These are phyloP conservation scores for Alternaria infectoria DNA, from an alignment of 2,329 filamentous ascomycete genomes.

Conservation along the genomic window DNA sequence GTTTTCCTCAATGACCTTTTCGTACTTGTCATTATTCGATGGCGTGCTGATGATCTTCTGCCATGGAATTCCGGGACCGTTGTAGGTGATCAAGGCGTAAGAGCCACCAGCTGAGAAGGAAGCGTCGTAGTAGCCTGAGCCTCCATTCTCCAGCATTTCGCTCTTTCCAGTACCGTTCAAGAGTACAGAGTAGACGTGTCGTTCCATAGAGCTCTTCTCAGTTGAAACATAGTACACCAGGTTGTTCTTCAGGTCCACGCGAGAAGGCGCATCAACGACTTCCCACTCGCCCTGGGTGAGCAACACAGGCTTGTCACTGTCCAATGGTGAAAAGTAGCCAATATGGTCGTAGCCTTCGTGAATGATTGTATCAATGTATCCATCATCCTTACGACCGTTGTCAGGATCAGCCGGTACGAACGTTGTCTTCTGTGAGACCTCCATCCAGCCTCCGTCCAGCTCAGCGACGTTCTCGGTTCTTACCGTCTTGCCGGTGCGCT, in stretches of 20 bases:
- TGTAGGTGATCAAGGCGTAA: constrained; percentile 83
- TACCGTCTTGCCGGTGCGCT: constrained; percentile 77
- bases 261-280: constrained; percentile 82
- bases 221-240: constrained; percentile 90
- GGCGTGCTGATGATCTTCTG: constrained; percentile 90
- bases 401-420: constrained; percentile 84
- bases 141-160: constrained; percentile 74
- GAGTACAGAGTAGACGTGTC: constrained; percentile 89
- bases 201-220: constrained; percentile 84
- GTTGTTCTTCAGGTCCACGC: constrained; percentile 83
- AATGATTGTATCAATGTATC: constrained; percentile 91
- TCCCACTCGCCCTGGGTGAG: constrained; percentile 93
- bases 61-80: constrained; percentile 85
- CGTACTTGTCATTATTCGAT: constrained; percentile 67
- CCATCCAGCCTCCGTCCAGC: constrained; percentile 97
- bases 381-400: constrained; percentile 79
- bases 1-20: constrained; percentile 81
- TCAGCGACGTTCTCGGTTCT: constrained; percentile 78
- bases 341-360: constrained; percentile 88
- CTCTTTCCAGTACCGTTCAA: constrained; percentile 77
- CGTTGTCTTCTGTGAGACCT: constrained; percentile 83
- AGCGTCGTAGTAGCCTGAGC: constrained; percentile 78
- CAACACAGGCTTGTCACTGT: constrained; percentile 80
- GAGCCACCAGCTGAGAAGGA: constrained; percentile 85
- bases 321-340: constrained; percentile 88